Conservation (phyloP, 208 protist species). For the Herpetomonas tarakana region DNA sequence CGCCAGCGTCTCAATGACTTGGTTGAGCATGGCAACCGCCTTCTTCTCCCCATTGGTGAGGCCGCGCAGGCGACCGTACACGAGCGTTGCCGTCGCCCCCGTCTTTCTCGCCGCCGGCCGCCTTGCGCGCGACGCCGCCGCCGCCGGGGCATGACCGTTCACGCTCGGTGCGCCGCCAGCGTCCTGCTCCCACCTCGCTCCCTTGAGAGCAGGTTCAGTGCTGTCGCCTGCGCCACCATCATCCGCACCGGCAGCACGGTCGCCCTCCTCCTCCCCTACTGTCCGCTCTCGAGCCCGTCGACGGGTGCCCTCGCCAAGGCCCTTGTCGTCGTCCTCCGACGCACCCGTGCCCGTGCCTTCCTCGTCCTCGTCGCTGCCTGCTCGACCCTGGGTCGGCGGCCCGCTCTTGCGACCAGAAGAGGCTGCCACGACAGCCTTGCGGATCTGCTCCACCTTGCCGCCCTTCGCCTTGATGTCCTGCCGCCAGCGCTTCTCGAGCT, state of each 20-base stretch:
- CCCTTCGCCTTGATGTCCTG: background rate
- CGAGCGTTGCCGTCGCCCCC: constrained; percentile 8
- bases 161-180: too few relatives aligned
- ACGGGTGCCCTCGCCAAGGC: background rate
- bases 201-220: background rate
- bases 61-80: constrained; percentile 53
- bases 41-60: constrained; percentile 74
- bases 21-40: constrained; percentile 46
- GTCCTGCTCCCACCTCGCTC: background rate
- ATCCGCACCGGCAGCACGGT: background rate
- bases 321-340: background rate
- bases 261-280: background rate
- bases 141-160: background rate
- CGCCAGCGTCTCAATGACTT: constrained; percentile 70
- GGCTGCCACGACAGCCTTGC: background rate
- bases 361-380: background rate
- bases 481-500: background rate
- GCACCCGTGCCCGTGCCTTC: background rate
- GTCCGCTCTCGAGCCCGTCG: background rate
- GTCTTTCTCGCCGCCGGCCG: background rate
- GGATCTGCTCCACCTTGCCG: background rate
- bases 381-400: too few relatives aligned
- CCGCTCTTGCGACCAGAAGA: background rate
- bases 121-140: constrained; percentile 12
- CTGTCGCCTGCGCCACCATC: background rate